phyloP scores from a whole-genome alignment of 2,329 filamentous ascomycete species.

The Colletotrichum lupini region DNA sequence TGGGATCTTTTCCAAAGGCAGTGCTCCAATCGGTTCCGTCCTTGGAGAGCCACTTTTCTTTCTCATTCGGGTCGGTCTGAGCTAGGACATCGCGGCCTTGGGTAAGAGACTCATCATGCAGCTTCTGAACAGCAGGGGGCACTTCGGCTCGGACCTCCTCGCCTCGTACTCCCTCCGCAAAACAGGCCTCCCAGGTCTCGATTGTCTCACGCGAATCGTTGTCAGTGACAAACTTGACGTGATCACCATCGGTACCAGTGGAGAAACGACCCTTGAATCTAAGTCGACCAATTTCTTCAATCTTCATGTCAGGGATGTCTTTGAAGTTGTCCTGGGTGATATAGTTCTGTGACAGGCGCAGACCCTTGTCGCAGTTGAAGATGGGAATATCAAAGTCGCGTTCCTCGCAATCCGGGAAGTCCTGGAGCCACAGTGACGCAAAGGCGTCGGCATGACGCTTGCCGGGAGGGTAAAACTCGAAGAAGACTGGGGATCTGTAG shows the following conservation, averaged over 20 bases:
- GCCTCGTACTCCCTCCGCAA: constrained; percentile 84
- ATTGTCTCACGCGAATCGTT: constrained; percentile 93
- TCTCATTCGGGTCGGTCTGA: constrained; percentile 76
- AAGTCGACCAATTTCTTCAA: constrained; percentile 84
- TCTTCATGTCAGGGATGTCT: constrained; percentile 77
- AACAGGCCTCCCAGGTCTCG: constrained; percentile 93
- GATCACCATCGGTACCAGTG: constrained; percentile 87
- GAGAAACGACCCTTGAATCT: constrained; percentile 87
- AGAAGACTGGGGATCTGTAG: constrained; percentile 88
- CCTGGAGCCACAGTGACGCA: constrained; percentile 86
- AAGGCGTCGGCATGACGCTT: constrained; percentile 80
- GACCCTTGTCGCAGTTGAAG: constrained; percentile 82
- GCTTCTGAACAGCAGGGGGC: constrained; percentile 75
- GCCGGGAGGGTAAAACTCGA: constrained; percentile 81
- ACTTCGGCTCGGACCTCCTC: constrained; percentile 79
- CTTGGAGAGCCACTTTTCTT: constrained; percentile 80
- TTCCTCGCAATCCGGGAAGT: constrained; percentile 83
- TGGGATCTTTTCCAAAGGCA: constrained; percentile 84
- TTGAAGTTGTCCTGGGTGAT: constrained; percentile 82
- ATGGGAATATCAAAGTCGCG: constrained; percentile 87
- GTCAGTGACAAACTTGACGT: constrained; percentile 84
- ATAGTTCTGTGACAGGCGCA: constrained; percentile 89
- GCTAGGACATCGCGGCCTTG: constrained; percentile 85
- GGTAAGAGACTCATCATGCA: constrained; percentile 85
- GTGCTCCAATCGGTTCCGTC: constrained; percentile 88